Evolutionary conservation across 1,139 yeast genomes (phyloP), one percentile per base, ranked within the genome.

Genomic region (Oligophagozyma castellii): DNA sequence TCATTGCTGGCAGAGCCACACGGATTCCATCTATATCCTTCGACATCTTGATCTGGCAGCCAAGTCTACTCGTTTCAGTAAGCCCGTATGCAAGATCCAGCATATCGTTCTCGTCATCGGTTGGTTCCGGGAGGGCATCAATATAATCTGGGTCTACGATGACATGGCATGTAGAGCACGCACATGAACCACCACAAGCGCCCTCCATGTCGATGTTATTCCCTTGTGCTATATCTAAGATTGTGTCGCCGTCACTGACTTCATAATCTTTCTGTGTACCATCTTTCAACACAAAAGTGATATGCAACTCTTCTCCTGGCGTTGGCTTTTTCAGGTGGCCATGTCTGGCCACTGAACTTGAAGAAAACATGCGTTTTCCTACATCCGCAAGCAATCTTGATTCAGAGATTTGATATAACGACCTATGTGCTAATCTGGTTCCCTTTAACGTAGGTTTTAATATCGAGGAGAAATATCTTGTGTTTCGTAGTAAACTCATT

Each of bases 141-240:
- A 83, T 89, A 51, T 61, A 84, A 27, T 78, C 95, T 1, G 98
- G 98, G 51, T 89, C 98, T 22, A 89, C 84, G 29, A 89, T 89
- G 34, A 89, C 76, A 58, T 89, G 98, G 53, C 98, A 89, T 0
- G 98, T 89, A 3, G 95, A 84, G 52, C 98, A 89, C 1, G 98
- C 98, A 62, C 98, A 89, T 2, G 95, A 83, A 2, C 98, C 98
- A 21, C 98, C 98, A 58, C 98, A 89, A 0, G 98, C 98, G 26
- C 98, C 94, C 53, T 89, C 98, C 86, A 89, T 84, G 44, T 89
- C 98, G 36, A 89, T 58, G 44, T 84, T 78, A 49, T 86, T 61
- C 3, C 93, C 93, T 58, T 89, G 98, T 5, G 96, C 98, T 33
- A 89, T 84, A 53, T 89, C 98, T 51, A 89, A 61, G 26, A 89